Evolutionary conservation across 768 basidiomycete species (phyloP).

Genomic region (Kwoniella sp.): DNA sequence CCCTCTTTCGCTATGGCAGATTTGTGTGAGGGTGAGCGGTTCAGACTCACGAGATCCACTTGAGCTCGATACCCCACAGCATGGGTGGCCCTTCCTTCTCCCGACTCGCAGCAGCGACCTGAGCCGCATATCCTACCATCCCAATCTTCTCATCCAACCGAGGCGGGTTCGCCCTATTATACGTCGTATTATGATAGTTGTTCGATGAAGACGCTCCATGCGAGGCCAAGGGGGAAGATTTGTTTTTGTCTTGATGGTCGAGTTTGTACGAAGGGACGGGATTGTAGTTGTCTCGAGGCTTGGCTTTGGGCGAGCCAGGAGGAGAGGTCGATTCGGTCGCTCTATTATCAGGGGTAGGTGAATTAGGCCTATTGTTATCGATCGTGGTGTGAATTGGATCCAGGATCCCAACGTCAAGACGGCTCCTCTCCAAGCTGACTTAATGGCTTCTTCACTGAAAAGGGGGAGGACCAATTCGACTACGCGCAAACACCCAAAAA

Average conservation of each 20-base stretch:
- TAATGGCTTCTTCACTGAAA: background rate
- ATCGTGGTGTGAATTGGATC: background rate
- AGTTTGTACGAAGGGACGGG: background rate
- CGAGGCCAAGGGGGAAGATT: background rate
- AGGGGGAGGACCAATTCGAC: background rate
- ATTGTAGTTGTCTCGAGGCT: constrained; percentile 15
- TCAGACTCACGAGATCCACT: constrained; percentile 56
- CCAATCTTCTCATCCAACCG: constrained; percentile 30
- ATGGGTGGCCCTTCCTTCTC: constrained; percentile 32
- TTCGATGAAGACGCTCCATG: background rate
- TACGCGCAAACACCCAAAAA: too few species aligned
- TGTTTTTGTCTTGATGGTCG: background rate
- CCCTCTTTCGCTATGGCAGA: too few species aligned
- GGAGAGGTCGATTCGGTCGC: constrained; percentile 29
- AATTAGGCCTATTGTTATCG: background rate
- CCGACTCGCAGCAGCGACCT: constrained; percentile 16
- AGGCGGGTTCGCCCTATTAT: constrained; percentile 21
- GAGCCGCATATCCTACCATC: constrained; percentile 16
- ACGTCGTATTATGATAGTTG: constrained; percentile 15
- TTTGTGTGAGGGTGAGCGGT: too few species aligned
- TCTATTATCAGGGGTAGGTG: constrained; percentile 2
- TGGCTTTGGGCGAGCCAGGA: constrained; percentile 34
- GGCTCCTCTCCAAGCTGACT: constrained; percentile 1
- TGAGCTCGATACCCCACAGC: constrained; percentile 53
- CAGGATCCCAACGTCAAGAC: constrained; percentile 1